Conservation (phyloP, 1,139 yeast species). For the Meyerozyma smithsonii region DNA sequence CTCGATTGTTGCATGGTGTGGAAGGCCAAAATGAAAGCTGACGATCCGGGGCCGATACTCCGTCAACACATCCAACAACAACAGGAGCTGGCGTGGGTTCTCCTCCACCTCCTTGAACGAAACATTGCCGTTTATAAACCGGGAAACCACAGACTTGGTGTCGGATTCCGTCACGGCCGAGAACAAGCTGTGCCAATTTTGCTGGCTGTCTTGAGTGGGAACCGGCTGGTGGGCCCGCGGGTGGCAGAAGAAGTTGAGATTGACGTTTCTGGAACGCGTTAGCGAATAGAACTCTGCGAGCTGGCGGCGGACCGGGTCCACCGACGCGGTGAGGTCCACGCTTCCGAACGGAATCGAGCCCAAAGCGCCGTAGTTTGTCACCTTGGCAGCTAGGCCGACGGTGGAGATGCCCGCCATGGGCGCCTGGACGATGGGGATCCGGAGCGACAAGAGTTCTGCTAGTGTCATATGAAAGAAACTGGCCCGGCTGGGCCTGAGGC, state of each 20-base stretch:
- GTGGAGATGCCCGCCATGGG: constrained; percentile 55
- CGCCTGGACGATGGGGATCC: constrained; percentile 41
- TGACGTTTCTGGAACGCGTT: constrained; percentile 19
- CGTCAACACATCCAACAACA: constrained; percentile 12
- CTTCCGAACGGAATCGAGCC: constrained; percentile 44
- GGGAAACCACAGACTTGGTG: constrained; percentile 9
- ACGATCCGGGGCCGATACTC: constrained; percentile 28
- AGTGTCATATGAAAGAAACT: neutral
- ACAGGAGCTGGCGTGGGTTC: constrained; percentile 7
- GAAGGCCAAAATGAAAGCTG: constrained; percentile 50
- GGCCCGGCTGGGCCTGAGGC: neutral
- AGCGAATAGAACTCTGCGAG: constrained; percentile 14
- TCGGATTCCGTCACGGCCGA: constrained; percentile 6
- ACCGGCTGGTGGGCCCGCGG: constrained; percentile 17
- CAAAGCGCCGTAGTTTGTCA: constrained; percentile 36
- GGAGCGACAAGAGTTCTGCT: constrained; percentile 14
- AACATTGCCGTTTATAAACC: constrained; percentile 23
- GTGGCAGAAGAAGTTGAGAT: constrained; percentile 46
- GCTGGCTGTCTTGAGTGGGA: constrained; percentile 17
- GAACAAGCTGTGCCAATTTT: constrained; percentile 23
- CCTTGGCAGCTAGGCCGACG: constrained; percentile 33
- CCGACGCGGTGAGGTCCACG: constrained; percentile 17
- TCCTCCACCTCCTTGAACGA: constrained; percentile 33
- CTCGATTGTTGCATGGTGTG: constrained; percentile 31
- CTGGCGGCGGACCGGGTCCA: constrained; percentile 9